Evolutionary conservation across 768 basidiomycete species (phyloP), one percentile per base, ranked within the genome.

Genomic region (Leccinum boreale): DNA sequence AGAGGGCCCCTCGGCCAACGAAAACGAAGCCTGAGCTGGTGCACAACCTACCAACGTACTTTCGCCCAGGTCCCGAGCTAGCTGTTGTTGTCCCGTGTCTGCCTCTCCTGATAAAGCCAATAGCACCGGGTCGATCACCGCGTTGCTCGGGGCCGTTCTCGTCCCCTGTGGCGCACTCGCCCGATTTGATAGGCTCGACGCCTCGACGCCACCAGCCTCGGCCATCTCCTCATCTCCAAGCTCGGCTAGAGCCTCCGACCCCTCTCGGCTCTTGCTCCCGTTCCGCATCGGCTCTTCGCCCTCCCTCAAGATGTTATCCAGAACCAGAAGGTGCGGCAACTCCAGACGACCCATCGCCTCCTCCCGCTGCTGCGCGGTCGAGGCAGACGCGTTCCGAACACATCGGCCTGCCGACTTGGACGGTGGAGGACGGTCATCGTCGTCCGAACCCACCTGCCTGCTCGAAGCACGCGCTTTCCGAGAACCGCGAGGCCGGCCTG

Each of bases 261-360:
- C 52, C 24, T 62, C 66, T 35, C 58, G 59, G 9, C 63, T 60
- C 26, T 48, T 47, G n/a, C 58, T 50, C 51, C 21, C 35, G 17
- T 49, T 47, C 28, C 19, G 36, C 44, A 21, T 58, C 44, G 56
- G 62, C 44, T 73, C 70, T 28, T 69, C 74, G 3, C 55, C 64
- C 3, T 71, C 72, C 26, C 72, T 63, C 28, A 79, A 46, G 5
- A 80, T 65, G 17, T 59, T 54, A 35, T 81, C 76, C 42, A 81
- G 58, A 12, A 69, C 74, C 39, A 62, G 46, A 3, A 81, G 59
- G 47, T 73, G 73, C 0, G 62, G 52, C 1, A 52, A 52, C 23
- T 70, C 73, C 39, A 81, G 55, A n/a, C 49, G 51, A 26, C 50
- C 53, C 53, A 76, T 64, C 56, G 67, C 44, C 44, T 69, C 73